These are phyloP conservation scores for Sphagnum contortum DNA, from an alignment of 225 moss, liverwort and hornwort genomes.

Conservation along the genomic window DNA sequence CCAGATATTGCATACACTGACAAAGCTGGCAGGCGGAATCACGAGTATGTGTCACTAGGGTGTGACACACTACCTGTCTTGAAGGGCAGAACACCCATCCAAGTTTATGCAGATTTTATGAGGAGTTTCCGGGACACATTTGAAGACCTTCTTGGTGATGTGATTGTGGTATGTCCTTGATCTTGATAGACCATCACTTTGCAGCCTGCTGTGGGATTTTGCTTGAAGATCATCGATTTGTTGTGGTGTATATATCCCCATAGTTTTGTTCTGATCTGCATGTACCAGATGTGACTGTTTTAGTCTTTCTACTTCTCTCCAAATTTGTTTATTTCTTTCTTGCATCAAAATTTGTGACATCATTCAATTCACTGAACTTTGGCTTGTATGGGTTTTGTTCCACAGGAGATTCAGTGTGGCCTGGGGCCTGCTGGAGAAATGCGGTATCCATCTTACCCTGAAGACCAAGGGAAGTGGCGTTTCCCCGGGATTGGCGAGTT, in stretches of 20 bases:
- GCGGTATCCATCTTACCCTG: conserved; percentile 68
- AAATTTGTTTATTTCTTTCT: no score
- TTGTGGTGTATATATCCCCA: neutral
- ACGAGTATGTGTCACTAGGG: conserved; percentile 62
- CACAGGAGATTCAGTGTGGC: conserved; percentile 71
- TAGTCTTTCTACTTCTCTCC: no score
- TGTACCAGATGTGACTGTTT: neutral
- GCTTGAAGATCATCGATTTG: neutral
- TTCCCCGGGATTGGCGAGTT: conserved; percentile 78
- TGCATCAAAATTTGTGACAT: no score
- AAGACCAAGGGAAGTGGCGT: conserved; percentile 53
- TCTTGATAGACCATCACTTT: no score
- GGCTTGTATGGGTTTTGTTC: no score
- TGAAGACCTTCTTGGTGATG: conserved; percentile 53
- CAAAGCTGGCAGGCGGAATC: conserved; percentile 46
- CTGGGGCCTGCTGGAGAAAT: conserved; percentile 83
- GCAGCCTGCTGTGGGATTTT: no score
- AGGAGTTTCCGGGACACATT: conserved; percentile 66
- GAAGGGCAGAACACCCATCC: conserved; percentile 57
- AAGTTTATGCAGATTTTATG: conserved; percentile 73
- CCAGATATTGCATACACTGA: conserved; percentile 57
- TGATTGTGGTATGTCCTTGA: conserved; percentile 37
- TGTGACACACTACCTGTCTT: conserved; percentile 48
- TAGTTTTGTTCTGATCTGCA: neutral
- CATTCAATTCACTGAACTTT: no score